phyloP scores from a whole-genome alignment of 2,329 filamentous ascomycete genomes.

The Claviceps sp. region DNA sequence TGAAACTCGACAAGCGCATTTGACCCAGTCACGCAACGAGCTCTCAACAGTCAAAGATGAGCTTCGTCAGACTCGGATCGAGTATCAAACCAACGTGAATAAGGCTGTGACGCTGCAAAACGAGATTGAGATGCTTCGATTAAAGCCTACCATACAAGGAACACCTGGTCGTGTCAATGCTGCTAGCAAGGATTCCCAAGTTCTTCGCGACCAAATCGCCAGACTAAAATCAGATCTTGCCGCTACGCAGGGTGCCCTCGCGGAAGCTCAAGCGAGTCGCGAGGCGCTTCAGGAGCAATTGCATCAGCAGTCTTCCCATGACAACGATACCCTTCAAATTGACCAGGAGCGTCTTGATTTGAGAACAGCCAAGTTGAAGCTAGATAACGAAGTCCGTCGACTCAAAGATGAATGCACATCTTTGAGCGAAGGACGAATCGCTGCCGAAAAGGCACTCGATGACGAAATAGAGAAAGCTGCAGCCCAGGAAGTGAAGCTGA shows the following conservation, averaged over 20 bases:
- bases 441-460: constrained; percentile 50
- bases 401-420: constrained; percentile 50
- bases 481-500: constrained; percentile 50
- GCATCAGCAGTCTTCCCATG: constrained; percentile 37
- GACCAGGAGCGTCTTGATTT: constrained; percentile 59
- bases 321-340: constrained; percentile 44
- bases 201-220: constrained; percentile 48
- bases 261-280: constrained; percentile 49
- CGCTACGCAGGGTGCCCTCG: constrained; percentile 40
- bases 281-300: constrained; percentile 53
- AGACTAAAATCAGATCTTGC: constrained; percentile 47
- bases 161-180: constrained; percentile 34
- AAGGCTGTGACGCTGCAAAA: constrained; percentile 59
- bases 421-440: constrained; percentile 41
- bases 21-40: constrained; percentile 54
- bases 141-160: constrained; percentile 3
- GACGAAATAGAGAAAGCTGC: constrained; percentile 53
- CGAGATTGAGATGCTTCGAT: constrained; percentile 61
- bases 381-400: constrained; percentile 53
- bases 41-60: constrained; percentile 54
- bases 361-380: constrained; percentile 51
- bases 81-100: constrained; percentile 47
- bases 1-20: constrained; percentile 47
- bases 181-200: constrained; percentile 46
- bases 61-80: constrained; percentile 52